Base-by-base conservation (phyloP, 352 stramenopile genomes). In the Globisporangium camurandrum region DNA sequence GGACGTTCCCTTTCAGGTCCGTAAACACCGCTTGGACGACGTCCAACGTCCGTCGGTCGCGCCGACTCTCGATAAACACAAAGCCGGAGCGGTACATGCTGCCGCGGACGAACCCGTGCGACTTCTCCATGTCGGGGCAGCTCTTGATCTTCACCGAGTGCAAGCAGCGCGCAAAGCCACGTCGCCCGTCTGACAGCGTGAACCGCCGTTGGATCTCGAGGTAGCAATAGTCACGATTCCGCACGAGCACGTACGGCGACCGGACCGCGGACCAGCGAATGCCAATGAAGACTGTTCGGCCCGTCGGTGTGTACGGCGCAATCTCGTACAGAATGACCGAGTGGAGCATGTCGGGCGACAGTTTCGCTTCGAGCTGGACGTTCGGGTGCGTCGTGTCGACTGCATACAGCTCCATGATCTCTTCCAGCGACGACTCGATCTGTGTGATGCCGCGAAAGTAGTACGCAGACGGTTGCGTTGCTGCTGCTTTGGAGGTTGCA, bases 121-220 rank as follows among this genome's bases (percentile, higher is more conserved):
- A 64, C 59, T 88, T 84, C 53, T 93, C 78, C 71, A 93, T 85
- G 40, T 89, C 75, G 0, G 76, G 76, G 17, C 82, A 93, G 49
- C 66, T 85, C 54, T 87, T 84, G 57, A 93, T 91, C 58, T 89
- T 93, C 47, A 93, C 81, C 26, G 79, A 91, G 59, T 93, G 82
- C 34, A 84, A 57, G 53, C 82, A 93, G 1, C 78, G 75, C 38
- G 67, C 75, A 45, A 88, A 93, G 17, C 82, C 82, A 17, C 62
- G 56, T 0, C 75, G 61, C 3, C 73, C 77, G 46, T 88, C 71
- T 0, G 69, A 49, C 1, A 88, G 62, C 30, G 62, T 75, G 43
- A 87, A 86, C 9, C 65, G 69, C n/a, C 73, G 70, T 53, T 87
- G 75, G 62, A 85, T 80, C 53, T 93, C 82, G 37, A 90, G 46